A percentile compares a stretch with the other conserved stretches of the same genome.
These are phyloP conservation scores for Blastocladiella britannica DNA, from an alignment of 192 early-diverging fungal genomes.

Conservation along the genomic window DNA sequence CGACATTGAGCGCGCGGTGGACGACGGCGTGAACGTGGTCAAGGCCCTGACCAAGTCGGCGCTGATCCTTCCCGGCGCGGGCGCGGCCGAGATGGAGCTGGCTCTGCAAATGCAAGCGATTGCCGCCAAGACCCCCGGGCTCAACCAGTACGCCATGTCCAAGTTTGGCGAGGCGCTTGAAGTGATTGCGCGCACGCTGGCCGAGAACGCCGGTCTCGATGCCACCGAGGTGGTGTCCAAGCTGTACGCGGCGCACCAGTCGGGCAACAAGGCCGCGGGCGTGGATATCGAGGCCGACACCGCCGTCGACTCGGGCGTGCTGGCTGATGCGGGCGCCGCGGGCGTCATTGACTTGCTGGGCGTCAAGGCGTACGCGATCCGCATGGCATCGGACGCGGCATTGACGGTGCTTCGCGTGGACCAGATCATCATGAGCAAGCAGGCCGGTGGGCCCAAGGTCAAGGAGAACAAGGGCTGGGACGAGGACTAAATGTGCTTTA, in stretches of 20 bases:
- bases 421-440: conserved; percentile 98
- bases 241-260: conserved; percentile 72
- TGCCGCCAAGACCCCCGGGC: conserved; percentile 75
- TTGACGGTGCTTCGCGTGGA: conserved; percentile 88
- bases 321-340: conserved; percentile 50
- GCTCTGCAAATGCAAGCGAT: conserved; percentile 50
- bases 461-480: conserved; percentile 80
- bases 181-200: conserved; percentile 80
- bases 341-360: conserved; percentile 61
- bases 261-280: conserved; percentile 32
- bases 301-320: conserved; percentile 26
- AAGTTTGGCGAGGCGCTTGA: conserved; percentile 88
- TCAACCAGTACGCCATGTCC: conserved; percentile 90
- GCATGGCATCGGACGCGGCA: conserved; percentile 76
- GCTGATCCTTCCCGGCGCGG: conserved; percentile 76
- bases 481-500: conserved; percentile 45
- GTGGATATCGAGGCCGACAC: conserved; percentile 59
- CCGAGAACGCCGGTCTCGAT: conserved; percentile 86
- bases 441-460: conserved; percentile 80
- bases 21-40: conserved; percentile 92
- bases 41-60: conserved; percentile 75
- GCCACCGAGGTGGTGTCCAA: conserved; percentile 78
- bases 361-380: conserved; percentile 73
- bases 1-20: conserved; percentile 89
- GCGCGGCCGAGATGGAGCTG: conserved; percentile 84